Evolutionary conservation across 768 basidiomycete genomes (phyloP), one percentile per base, ranked within the genome.

Genomic region (Kwoniella heveanensis): DNA sequence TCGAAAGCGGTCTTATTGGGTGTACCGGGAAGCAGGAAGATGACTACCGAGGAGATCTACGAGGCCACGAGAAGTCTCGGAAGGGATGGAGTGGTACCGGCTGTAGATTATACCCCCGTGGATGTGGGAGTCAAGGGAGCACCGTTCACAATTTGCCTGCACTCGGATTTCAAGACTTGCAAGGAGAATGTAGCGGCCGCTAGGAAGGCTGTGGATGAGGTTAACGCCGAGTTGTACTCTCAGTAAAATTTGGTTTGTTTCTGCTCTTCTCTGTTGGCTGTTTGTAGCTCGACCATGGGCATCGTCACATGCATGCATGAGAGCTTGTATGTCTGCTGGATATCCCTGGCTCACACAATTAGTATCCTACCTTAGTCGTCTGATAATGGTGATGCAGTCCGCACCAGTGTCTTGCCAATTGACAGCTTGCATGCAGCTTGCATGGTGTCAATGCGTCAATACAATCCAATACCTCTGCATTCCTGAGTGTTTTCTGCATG

Each of bases 131-230:
- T 72, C 13, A 56, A 84, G 59, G 88, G 87, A 2, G 84, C 84
- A 66, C 80, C 88, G 27, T 70, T 88, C 37, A 87, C 87, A 1
- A 85, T 87, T 39, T 72, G 85, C 72, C 48, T 58, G 39, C 56
- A 44, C 59, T 65, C 30, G 59, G 56, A 55, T 30, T 60, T 61
- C 49, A 51, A 55, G 49, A 22, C 2, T 15, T 49, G 54, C 26
- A 36, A 30, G 30, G 67, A 84, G 66, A 83, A 85, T 29, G 85
- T 85, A 7, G 68, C 77, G 48, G 77, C 83, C 0, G 86, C 88
- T 17, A 86, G 86, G 74, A 67, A 70, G 12, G 76, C 86, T 24
- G 87, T 88, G 0, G 86, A 88, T 57, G 82, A 83, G 66, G 85
- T 82, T 63, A 87, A 87, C 68, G 57, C 60, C 54, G 60, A 27